phyloP scores from a whole-genome alignment of 2,329 filamentous ascomycete species.

The Penicillium sp. region DNA sequence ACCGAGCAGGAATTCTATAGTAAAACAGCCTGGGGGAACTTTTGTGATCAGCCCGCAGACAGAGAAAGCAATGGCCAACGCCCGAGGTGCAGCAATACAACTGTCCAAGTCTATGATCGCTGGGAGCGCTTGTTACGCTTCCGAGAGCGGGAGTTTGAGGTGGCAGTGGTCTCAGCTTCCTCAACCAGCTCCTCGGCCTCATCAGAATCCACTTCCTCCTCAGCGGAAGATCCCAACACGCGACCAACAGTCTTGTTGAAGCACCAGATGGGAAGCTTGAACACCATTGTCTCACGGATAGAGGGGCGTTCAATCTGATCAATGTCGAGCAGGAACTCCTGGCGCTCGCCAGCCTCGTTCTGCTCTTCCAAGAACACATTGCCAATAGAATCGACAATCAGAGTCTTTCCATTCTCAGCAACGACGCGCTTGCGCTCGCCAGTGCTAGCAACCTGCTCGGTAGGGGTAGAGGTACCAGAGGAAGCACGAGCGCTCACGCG shows the following conservation, averaged over 20 bases:
- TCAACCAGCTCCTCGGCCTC: conserved; percentile 23
- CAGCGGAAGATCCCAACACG: conserved; percentile 24
- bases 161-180: conserved; percentile 28
- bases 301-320: conserved; percentile 77
- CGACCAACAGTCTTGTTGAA: conserved; percentile 53
- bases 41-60: neutral
- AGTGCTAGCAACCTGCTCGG: conserved; percentile 56
- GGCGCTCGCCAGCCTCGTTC: conserved; percentile 78
- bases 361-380: conserved; percentile 95
- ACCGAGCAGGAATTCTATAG: conserved; percentile 5
- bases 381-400: conserved; percentile 87
- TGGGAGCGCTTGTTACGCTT: conserved; percentile 34
- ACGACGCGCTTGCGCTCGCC: conserved; percentile 84
- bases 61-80: neutral
- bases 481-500: conserved; percentile 36
- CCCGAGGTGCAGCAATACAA: neutral
- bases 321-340: conserved; percentile 86
- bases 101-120: conserved; percentile 22
- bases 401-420: conserved; percentile 90
- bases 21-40: neutral
- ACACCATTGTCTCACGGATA: conserved; percentile 77
- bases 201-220: conserved; percentile 24
- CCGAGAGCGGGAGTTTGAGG: conserved; percentile 24
- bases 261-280: conserved; percentile 72
- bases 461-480: conserved; percentile 54